Conservation (phyloP, 108 stramenopile genomes). For the Skeletonema costatum region DNA sequence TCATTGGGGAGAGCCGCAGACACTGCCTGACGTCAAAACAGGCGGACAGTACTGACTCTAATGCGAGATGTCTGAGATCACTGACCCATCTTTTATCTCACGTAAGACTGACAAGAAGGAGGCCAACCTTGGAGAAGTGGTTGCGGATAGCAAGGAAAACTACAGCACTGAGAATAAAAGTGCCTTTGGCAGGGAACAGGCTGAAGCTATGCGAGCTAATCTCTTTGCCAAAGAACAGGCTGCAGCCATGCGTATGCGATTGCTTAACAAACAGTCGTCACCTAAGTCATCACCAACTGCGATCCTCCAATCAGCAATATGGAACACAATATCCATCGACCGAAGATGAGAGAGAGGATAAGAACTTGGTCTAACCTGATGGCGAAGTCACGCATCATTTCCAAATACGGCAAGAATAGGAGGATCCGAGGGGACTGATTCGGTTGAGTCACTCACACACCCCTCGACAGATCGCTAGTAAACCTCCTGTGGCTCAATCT, state of each 20-base stretch:
- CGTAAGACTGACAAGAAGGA: not conserved
- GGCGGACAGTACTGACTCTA: not conserved
- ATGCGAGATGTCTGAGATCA: not conserved
- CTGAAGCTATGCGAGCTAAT: not conserved
- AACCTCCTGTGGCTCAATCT: not conserved
- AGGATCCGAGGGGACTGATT: not conserved
- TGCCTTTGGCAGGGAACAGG: not conserved
- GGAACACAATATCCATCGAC: not conserved
- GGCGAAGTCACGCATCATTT: constrained; percentile 42
- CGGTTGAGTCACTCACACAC: not conserved
- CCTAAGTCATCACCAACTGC: not conserved
- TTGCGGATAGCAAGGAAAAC: constrained; percentile 28
- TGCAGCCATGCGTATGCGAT: not conserved
- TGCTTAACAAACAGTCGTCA: not conserved
- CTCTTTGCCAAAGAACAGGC: not conserved
- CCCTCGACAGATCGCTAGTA: not conserved
- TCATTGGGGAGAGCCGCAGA: not conserved
- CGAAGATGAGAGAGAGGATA: not conserved
- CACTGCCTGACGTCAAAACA: not conserved
- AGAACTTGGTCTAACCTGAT: not conserved
- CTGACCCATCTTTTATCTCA: not conserved
- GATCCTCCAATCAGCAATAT: not conserved
- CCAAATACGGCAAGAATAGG: constrained; percentile 36
- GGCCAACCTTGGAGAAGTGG: not conserved
- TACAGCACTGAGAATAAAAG: constrained; percentile 4